Evolutionary conservation across 805 yeast genomes (phyloP), one percentile per base, ranked within the genome.

Genomic region (Candida ponderosae): DNA sequence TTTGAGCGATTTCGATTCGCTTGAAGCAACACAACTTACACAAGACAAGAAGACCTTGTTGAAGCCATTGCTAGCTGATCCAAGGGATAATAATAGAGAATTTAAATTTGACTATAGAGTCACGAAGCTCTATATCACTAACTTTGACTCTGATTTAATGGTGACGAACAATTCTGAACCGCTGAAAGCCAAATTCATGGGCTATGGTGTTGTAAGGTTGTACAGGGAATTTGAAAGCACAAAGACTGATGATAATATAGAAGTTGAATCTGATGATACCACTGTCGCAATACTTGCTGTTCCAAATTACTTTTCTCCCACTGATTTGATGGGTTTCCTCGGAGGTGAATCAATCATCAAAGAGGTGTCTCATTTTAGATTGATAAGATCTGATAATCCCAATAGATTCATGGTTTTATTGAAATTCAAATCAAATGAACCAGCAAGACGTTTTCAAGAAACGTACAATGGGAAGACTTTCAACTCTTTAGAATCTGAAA

Each of bases 401-500:
- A 76, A 78, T 57, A 48, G 96, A 51, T 84, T 81, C 48, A 72
- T 86, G 72, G 90, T 80, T 3, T 61, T 88, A 36, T 65, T 89
- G 58, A 87, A 88, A 59, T 88, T 88, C 57, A 66, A 72, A 29
- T 70, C 70, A 29, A 51, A 68, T 2, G 59, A 67, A 2, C 51
- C 61, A 28, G 88, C 95, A 0, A 68, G 72, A n/a, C 63, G 60
- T 30, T 89, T 89, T 57, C 78, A 78, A 45, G 68, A 70, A 31
- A 64, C 65, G 21, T 85, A 67, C 50, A 80, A 88, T 53, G 94
- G 95, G 5, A 74, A 71, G 42, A 68, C 71, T 9, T 88, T 89
- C 63, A 87, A 81, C 47, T 76, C 90, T 7, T 80, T 88, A 82
- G 96, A 89, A 50, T 85, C 95, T 1, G 96, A 89, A 50, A 66